A percentile compares a stretch with the other conserved stretches of the same genome.
Evolutionary conservation across 2,329 filamentous ascomycete genomes (phyloP).

Genomic region (Trichoderma lentiforme): DNA sequence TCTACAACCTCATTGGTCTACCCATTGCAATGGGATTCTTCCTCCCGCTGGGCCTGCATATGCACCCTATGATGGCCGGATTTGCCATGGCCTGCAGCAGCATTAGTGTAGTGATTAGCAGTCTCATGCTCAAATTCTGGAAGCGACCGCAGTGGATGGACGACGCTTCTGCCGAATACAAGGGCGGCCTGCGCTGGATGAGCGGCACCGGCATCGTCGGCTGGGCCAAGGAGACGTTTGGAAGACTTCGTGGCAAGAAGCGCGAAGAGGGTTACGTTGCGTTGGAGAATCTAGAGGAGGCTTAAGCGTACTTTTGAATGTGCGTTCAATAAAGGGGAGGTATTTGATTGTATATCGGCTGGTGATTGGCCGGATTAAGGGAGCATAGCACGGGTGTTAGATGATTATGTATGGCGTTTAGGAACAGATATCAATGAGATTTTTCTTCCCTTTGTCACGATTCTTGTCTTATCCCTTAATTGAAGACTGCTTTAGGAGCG

Average conservation of each 20-base stretch:
- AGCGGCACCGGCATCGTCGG: conserved; percentile 43
- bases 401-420: conserved; percentile 6
- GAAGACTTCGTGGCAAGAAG: conserved; percentile 36
- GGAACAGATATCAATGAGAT: background rate
- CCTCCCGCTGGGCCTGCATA: conserved; percentile 78
- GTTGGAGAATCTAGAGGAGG: conserved; percentile 53
- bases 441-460: background rate
- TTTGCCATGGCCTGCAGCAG: conserved; percentile 90
- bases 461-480: background rate
- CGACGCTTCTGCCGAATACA: conserved; percentile 60
- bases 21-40: conserved; percentile 98
- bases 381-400: conserved; percentile 14
- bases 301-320: conserved; percentile 14
- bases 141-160: conserved; percentile 83
- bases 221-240: conserved; percentile 41
- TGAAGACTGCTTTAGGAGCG: background rate
- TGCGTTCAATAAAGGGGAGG: background rate
- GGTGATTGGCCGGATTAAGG: background rate
- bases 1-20: conserved; percentile 87
- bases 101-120: conserved; percentile 84
- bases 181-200: conserved; percentile 44
- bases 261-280: conserved; percentile 59
- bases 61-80: conserved; percentile 92
- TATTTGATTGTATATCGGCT: background rate
- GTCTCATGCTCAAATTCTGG: conserved; percentile 84